Conservation (phyloP, 2,329 filamentous ascomycete genomes). For the Aspergillus aculeatus region DNA sequence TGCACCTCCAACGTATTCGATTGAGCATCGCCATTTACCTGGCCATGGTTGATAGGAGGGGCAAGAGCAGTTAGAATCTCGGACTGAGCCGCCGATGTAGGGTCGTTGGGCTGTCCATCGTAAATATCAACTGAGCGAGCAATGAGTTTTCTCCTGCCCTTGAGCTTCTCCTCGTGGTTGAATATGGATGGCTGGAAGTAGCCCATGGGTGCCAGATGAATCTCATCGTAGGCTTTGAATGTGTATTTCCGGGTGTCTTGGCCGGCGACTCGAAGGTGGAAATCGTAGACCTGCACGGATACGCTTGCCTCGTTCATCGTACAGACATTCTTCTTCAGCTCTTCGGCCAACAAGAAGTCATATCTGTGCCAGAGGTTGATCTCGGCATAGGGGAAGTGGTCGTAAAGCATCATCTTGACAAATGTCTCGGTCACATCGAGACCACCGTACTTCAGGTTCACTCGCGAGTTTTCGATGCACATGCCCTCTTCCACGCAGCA, state of each 20-base stretch:
- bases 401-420: conserved; percentile 95
- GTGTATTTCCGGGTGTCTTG: conserved; percentile 89
- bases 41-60: conserved; percentile 34
- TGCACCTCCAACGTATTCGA: conserved; percentile 31
- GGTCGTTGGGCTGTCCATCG: conserved; percentile 88
- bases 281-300: conserved; percentile 82
- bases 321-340: conserved; percentile 89
- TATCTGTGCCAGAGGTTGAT: conserved; percentile 89
- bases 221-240: conserved; percentile 97
- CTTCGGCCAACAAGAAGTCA: conserved; percentile 90
- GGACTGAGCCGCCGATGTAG: conserved; percentile 78
- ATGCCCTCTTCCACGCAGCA: conserved; percentile 97
- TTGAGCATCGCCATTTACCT: conserved; percentile 40
- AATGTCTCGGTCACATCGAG: conserved; percentile 92
- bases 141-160: conserved; percentile 75
- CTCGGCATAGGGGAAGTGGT: conserved; percentile 91
- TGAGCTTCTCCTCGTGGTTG: conserved; percentile 76
- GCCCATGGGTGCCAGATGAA: conserved; percentile 92
- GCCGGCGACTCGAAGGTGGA: conserved; percentile 83
- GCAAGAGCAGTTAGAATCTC: conserved; percentile 57
- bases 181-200: conserved; percentile 88
- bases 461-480: conserved; percentile 86
- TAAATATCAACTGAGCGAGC: conserved; percentile 91
- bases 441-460: conserved; percentile 93
- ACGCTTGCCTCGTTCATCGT: conserved; percentile 89